Evolutionary conservation across 495 filamentous ascomycete genomes (phyloP).

Genomic region (Extremus antarcticus): DNA sequence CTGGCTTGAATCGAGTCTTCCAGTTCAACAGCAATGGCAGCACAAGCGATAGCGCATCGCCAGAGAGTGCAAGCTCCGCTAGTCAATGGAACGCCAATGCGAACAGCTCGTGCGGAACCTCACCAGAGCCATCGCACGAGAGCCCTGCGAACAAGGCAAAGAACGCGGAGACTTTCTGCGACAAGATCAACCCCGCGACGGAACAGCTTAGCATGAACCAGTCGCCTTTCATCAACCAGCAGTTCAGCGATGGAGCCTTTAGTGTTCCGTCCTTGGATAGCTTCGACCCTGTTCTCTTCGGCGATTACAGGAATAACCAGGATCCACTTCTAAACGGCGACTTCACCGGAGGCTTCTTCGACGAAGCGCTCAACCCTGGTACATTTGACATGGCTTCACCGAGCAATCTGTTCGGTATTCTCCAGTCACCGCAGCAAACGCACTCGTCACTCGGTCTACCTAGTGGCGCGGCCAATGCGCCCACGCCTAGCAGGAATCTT

Average conservation of each 20-base stretch:
- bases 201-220: neutral
- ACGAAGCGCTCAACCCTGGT: conserved; percentile 67
- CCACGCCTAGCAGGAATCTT: conserved; percentile 48
- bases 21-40: conserved; percentile 30
- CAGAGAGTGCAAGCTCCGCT: conserved; percentile 44
- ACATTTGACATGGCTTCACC: conserved; percentile 16
- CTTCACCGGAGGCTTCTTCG: conserved; percentile 62
- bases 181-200: neutral
- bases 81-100: conserved; percentile 45
- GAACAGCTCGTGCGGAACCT: conserved; percentile 78
- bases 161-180: conserved; percentile 1
- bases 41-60: conserved; percentile 42
- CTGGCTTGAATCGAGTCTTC: conserved; percentile 28
- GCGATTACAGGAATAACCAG: conserved; percentile 85
- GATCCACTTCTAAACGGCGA: conserved; percentile 58
- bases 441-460: conserved; percentile 54
- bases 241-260: conserved; percentile 35
- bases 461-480: conserved; percentile 38
- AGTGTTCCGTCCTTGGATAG: conserved; percentile 4
- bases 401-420: conserved; percentile 19
- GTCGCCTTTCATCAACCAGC: conserved; percentile 20
- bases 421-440: conserved; percentile 15
- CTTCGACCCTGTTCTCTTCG: conserved; percentile 87
- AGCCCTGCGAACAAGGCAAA: conserved; percentile 35
- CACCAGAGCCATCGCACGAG: conserved; percentile 53